phyloP scores from a whole-genome alignment of 2,329 filamentous ascomycete species.

The Ophiostoma sp. region DNA sequence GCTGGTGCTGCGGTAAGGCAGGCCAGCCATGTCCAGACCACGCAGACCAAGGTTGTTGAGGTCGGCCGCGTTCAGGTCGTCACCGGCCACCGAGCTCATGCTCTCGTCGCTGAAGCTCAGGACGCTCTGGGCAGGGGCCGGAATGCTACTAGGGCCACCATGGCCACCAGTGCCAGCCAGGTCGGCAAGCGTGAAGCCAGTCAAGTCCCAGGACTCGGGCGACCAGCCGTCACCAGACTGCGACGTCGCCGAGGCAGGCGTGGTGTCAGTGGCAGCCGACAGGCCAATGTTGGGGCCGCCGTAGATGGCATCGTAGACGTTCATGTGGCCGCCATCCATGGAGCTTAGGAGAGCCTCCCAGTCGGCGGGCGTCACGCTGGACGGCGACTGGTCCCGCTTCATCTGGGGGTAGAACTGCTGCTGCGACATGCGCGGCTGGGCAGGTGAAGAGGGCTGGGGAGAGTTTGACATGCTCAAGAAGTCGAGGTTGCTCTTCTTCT shows the following conservation, averaged over 20 bases:
- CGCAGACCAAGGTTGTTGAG: conserved; percentile 43
- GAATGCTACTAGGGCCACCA: conserved; percentile 34
- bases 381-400: conserved; percentile 39
- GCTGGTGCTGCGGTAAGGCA: conserved; percentile 40
- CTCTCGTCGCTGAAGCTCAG: conserved; percentile 60
- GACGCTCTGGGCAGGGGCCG: conserved; percentile 52
- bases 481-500: conserved; percentile 53
- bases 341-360: conserved; percentile 82
- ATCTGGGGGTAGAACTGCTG: conserved; percentile 41
- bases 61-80: conserved; percentile 51
- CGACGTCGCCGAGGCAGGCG: conserved; percentile 44
- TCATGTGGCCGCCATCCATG: conserved; percentile 75
- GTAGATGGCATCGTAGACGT: conserved; percentile 83
- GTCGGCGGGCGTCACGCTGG: conserved; percentile 61
- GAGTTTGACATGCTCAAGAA: conserved; percentile 53
- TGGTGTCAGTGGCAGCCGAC: conserved; percentile 38
- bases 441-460: conserved; percentile 51
- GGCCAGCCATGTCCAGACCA: conserved; percentile 44
- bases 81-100: conserved; percentile 52
- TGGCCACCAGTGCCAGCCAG: conserved; percentile 33
- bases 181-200: conserved; percentile 53
- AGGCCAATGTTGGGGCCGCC: conserved; percentile 59
- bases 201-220: conserved; percentile 58
- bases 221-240: conserved; percentile 50
- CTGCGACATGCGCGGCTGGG: conserved; percentile 44